Evolutionary conservation across 768 basidiomycete species (phyloP), one percentile per base, ranked within the genome.

Genomic region (Boletus coccyginus): DNA sequence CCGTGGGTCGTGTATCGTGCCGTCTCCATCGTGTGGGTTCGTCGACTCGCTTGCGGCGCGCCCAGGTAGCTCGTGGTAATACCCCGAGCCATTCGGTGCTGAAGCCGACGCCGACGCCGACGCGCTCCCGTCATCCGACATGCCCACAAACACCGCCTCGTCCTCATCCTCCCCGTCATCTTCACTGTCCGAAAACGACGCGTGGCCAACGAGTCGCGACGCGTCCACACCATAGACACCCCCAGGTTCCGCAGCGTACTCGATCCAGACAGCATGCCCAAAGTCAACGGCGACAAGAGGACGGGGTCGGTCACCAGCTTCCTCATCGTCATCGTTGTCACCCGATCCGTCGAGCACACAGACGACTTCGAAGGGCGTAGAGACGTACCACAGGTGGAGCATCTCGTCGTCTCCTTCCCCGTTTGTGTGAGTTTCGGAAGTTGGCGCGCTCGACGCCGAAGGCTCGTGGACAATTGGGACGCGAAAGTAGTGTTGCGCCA

Each of bases 221-320:
- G 65, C 63, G 39, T 70, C 69, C 21, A 65, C 69, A 12, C 65
- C 67, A 47, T 61, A 67, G 14, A 67, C 62, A 1, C 69, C 65
- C 12, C 69, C 69, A 0, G 69, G 48, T 55, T 73, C 61, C 71
- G 75, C 60, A 60, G 65, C 59, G 62, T 84, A 83, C 64, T 90
- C 87, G 46, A 94, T 83, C 82, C 91, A 89, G 36, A 91, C 87
- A 17, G 92, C 88, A 63, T 93, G 91, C 41, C 90, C 90, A 73
- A 94, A 95, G 66, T 94, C 85, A 8, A 94, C 87, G 0, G 88
- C 88, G n/a, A 90, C 83, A 14, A 90, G 77, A 24, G 87, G 87
- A 3, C 87, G 77, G 19, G 84, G 84, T 5, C 84, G 76, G 32
- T 82, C 83, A 29, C 61, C 50, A 32, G 62, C 50, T 38, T 73